A percentile compares a stretch with the other conserved stretches of the same genome.
Conservation (phyloP, 345 rosid genomes). For the Rhizophora mangle region DNA sequence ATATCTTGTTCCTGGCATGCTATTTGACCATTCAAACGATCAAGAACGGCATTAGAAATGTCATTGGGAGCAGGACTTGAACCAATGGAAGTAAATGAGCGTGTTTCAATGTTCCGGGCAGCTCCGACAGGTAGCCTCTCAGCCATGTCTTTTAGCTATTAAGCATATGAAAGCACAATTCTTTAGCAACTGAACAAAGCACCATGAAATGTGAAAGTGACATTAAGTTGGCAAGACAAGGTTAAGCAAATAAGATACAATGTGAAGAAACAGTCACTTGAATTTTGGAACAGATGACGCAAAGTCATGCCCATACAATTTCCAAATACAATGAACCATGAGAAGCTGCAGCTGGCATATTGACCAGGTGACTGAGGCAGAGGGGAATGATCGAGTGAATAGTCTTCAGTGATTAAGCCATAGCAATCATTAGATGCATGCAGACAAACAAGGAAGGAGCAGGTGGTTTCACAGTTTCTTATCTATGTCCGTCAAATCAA, state of each 20-base stretch:
- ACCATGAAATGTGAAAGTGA: background rate
- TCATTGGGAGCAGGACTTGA: slow-evolving; percentile 38
- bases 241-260: no score
- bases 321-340: background rate
- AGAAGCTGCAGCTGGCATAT: background rate
- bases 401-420: background rate
- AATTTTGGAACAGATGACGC: no score
- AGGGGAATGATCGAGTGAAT: no score
- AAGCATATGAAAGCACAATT: slow-evolving; percentile 12
- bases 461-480: background rate
- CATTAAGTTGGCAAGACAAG: no score
- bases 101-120: slow-evolving; percentile 20
- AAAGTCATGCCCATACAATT: background rate
- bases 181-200: slow-evolving; percentile 20
- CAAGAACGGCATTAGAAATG: slow-evolving; percentile 15
- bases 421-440: background rate
- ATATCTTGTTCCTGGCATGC: slow-evolving; percentile 21
- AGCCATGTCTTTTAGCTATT: slow-evolving; percentile 86
- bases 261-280: no score
- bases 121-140: slow-evolving; percentile 52
- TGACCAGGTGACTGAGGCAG: background rate
- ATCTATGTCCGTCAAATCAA: background rate
- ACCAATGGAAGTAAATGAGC: slow-evolving; percentile 49
- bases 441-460: background rate
- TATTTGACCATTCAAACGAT: slow-evolving; percentile 23